These are phyloP conservation scores for Paradendryphiella salina DNA, from an alignment of 2,329 filamentous ascomycete species.

Conservation along the genomic window DNA sequence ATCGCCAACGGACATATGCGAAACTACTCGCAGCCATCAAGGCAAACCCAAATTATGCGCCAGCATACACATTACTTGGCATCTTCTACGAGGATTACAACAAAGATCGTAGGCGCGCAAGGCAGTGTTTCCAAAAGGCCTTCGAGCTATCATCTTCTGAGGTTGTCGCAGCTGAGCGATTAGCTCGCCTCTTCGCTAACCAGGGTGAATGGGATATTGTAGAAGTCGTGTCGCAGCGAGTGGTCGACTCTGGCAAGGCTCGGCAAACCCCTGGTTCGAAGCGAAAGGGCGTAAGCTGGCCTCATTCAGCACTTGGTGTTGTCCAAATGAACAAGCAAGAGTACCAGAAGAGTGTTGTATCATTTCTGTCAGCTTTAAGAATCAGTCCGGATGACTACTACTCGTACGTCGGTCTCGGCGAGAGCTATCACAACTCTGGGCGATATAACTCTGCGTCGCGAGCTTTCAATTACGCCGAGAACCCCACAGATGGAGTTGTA, in stretches of 20 bases:
- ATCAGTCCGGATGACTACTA: conserved; percentile 87
- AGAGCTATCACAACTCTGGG: conserved; percentile 94
- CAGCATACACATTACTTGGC: conserved; percentile 88
- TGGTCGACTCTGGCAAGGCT: conserved; percentile 93
- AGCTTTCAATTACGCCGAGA: conserved; percentile 83
- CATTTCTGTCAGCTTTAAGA: conserved; percentile 85
- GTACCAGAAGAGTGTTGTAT: conserved; percentile 83
- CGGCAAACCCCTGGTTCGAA: conserved; percentile 90
- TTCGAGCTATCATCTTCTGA: conserved; percentile 90
- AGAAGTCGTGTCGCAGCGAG: conserved; percentile 84
- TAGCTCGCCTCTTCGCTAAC: conserved; percentile 84
- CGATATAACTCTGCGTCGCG: conserved; percentile 92
- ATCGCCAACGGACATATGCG: conserved; percentile 78
- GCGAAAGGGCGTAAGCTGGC: conserved; percentile 92
- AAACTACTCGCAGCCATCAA: conserved; percentile 83
- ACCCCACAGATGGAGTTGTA: conserved; percentile 65
- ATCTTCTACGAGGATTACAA: conserved; percentile 90
- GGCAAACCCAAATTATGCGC: conserved; percentile 83
- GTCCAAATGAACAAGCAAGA: conserved; percentile 94
- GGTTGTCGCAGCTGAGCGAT: conserved; percentile 80
- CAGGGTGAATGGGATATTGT: conserved; percentile 96
- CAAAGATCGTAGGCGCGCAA: conserved; percentile 80
- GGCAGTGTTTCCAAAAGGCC: conserved; percentile 94
- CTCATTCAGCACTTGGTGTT: conserved; percentile 88
- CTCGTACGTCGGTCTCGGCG: conserved; percentile 94